Evolutionary conservation across 257 asterid species (phyloP).

Genomic region (Solanum piurae): DNA sequence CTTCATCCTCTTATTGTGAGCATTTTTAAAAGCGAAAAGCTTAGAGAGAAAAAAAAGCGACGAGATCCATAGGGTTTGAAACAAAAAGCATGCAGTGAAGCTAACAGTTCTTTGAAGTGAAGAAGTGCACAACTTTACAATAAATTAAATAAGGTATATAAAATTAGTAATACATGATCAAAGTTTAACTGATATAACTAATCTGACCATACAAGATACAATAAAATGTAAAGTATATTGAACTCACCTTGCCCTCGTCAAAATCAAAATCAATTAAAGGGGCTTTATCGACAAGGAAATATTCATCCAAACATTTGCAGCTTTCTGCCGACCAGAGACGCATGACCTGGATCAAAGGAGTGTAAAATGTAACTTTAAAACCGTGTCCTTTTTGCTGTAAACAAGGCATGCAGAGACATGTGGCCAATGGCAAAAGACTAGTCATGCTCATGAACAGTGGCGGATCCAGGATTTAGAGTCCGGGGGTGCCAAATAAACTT

Average conservation of each 20-base stretch:
- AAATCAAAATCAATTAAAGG: constrained; percentile 87
- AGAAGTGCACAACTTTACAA: neutral
- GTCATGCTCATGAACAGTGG: neutral
- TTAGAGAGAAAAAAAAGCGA: neutral
- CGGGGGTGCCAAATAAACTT: no score
- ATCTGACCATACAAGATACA: neutral
- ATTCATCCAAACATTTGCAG: constrained; percentile 72
- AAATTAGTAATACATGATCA: neutral
- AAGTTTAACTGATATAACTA: neutral
- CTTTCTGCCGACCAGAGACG: constrained; percentile 98
- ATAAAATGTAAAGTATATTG: neutral
- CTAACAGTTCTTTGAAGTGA: neutral
- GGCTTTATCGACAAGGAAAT: constrained; percentile 61
- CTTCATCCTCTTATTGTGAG: neutral
- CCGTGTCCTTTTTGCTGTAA: neutral
- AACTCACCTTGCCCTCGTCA: constrained; percentile 85
- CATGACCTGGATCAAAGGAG: constrained; percentile 49
- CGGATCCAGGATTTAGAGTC: no score
- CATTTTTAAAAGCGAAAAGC: neutral
- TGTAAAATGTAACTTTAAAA: neutral
- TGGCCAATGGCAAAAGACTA: neutral
- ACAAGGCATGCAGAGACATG: neutral
- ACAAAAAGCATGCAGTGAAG: neutral
- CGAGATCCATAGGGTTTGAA: neutral
- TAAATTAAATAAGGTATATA: neutral